Base-by-base conservation (phyloP, 768 basidiomycete genomes). In the Gloeophyllum trabeum region DNA sequence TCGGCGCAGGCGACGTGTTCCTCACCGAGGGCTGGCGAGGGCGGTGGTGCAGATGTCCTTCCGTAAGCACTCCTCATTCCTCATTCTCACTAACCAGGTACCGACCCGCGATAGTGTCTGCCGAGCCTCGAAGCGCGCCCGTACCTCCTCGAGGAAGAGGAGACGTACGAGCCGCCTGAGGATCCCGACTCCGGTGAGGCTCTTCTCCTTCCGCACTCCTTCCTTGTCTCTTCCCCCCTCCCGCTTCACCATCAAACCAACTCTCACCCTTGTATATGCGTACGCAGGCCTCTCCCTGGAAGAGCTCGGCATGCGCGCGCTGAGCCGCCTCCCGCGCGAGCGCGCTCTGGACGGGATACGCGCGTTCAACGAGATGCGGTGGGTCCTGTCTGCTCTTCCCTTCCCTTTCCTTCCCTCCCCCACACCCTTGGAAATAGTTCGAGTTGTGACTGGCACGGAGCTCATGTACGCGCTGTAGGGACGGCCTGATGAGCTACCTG, bases 331-430 rank as follows among this genome's bases (percentile, higher is more conserved):
- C 22, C 88, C 88, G 25, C 78, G 88, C 43, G 88, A 88, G 39
- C 75, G 70, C 42, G 85, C 86, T 4, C 74, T 91, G 43, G 82
- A 91, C 50, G 83, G 88, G 1, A 88, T 90, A 19, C 74, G 77
- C 43, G 88, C 85, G 4, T 90, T 85, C 61, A 88, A 89, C 50
- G 66, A 71, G 43, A 81, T 91, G 84, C 70, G 83, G 87, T 88
- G 48, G 40, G 73, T 59, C 16, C 6, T 7, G 5, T 6, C 35
- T 40, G 12, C 26, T 24, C 18, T 18, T 43, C 22, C 30, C 24
- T 28, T 35, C 30, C 13, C 30, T 26, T 16, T 37, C 46, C 35
- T 22, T 6, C n/a, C 23, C n/a, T 3, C 14, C 16, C 34, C 35
- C 39, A 40, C 16, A 39, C 23, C 4, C 36, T 7, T 40, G 30